Evolutionary conservation across 2,329 filamentous ascomycete genomes (phyloP).

Genomic region (Cercospora sojina): DNA sequence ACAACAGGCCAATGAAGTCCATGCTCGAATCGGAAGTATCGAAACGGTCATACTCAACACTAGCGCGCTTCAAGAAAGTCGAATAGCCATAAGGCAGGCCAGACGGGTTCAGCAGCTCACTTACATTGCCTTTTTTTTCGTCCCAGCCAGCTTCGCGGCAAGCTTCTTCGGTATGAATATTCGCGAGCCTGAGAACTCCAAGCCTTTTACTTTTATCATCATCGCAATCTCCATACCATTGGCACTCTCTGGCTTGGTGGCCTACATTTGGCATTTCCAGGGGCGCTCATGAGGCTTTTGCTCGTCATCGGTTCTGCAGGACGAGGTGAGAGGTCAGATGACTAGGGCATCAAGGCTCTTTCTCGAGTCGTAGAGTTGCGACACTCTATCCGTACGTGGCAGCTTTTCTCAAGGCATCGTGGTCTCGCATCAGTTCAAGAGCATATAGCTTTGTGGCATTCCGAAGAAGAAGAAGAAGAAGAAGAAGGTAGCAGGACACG

Average conservation of each 20-base stretch:
- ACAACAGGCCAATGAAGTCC: neutral
- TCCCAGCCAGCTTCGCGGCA: neutral
- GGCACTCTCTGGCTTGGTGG: neutral
- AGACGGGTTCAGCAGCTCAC: neutral
- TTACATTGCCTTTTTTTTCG: neutral
- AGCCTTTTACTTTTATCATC: neutral
- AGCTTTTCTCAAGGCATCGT: no score
- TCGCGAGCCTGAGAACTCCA: neutral
- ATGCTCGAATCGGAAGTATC: neutral
- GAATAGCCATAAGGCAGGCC: neutral
- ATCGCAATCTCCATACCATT: neutral
- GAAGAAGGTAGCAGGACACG: no score
- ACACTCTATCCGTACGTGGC: no score
- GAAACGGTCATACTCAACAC: neutral
- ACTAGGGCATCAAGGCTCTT: no score
- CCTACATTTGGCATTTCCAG: neutral
- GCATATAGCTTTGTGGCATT: no score
- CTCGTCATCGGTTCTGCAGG: neutral
- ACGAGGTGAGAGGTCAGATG: no score
- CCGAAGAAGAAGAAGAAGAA: no score
- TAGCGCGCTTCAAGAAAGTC: neutral
- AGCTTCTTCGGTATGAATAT: neutral
- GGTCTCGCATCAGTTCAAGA: no score
- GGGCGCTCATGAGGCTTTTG: neutral
- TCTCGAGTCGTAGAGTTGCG: no score